Base-by-base conservation (phyloP, 345 rosid species). In the Heritiera littoralis region DNA sequence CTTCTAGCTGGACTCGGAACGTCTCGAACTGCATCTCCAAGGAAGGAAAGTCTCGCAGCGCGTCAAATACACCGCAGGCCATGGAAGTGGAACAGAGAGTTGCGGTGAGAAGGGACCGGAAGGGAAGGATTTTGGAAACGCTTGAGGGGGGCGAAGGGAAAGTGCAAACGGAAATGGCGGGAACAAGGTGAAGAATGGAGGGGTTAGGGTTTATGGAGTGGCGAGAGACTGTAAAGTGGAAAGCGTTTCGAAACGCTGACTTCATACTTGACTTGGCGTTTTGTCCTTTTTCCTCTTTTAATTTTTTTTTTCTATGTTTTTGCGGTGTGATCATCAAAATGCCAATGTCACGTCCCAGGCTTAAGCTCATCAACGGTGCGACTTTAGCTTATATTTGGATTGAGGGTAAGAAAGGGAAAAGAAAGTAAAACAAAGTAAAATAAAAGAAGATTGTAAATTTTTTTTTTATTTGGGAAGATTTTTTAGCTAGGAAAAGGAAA, bases 21-120 rank as follows among this genome's bases (percentile, higher is more conserved):
- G 48, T 87, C 83, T 91, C 89, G 86, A 96, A 96, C 88, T 96
- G 98, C 78, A 84, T 88, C 87, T 91, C 96, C 17, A 96, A 84
- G 11, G 81, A 68, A 49, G 72, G 81, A 71, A 86, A 79, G 8
- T 85, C 68, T 49, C 59, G 54, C 15, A 77, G 80, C 65, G 81
- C 82, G 60, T 78, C 68, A 17, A 72, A 80, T 8, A 82, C 92
- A 48, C 86, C 84, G 79, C 81, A 85, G 23, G 89, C 85, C 98
- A 95, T 95, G 43, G 91, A 54, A 28, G 78, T 77, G 59, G 83
- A 83, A 72, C 79, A 65, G 79, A 82, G 65, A 35, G 80, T 13
- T 1, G 76, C 66, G 8, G 79, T 58, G 20, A 56, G 51, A 46
- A n/a, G 45, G 69, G 59, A 78, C 18, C 69, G 35, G 20, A 77